These are phyloP conservation scores for Coprinopsis cinerea DNA, from an alignment of 768 basidiomycete species.

Conservation along the genomic window DNA sequence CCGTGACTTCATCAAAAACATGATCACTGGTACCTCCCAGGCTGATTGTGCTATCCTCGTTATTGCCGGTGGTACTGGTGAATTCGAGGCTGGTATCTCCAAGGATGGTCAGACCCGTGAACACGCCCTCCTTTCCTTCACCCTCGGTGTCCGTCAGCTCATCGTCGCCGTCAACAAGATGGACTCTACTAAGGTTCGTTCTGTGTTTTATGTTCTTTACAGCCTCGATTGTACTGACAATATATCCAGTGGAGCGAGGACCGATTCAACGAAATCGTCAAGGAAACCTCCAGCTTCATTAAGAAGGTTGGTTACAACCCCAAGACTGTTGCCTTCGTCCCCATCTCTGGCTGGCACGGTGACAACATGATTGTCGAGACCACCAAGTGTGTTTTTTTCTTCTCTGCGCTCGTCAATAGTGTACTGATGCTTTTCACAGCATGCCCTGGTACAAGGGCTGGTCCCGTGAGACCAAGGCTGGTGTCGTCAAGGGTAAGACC, in stretches of 20 bases:
- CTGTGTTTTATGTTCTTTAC: background rate
- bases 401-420: background rate
- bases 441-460: conserved; percentile 99
- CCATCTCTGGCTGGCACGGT: conserved; percentile 99
- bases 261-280: conserved; percentile 99
- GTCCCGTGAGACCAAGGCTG: conserved; percentile 93
- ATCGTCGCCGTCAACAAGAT: conserved; percentile 99
- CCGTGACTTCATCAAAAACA: conserved; percentile 99
- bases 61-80: conserved; percentile 98
- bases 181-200: conserved; percentile 94
- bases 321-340: conserved; percentile 96
- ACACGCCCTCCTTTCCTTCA: conserved; percentile 99
- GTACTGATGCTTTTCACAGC: conserved; percentile 38
- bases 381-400: conserved; percentile 56
- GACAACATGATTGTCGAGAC: conserved; percentile 99
- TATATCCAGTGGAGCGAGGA: conserved; percentile 88
- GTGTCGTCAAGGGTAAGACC: conserved; percentile 96
- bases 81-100: conserved; percentile 99
- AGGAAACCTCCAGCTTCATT: conserved; percentile 96
- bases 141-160: conserved; percentile 99
- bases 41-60: conserved; percentile 99
- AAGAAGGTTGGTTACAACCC: conserved; percentile 99
- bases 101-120: conserved; percentile 99
- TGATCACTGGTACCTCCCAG: conserved; percentile 99
- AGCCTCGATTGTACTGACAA: background rate